These are phyloP conservation scores for Phytophthora megakarya DNA, from an alignment of 352 stramenopile genomes.

Conservation along the genomic window DNA sequence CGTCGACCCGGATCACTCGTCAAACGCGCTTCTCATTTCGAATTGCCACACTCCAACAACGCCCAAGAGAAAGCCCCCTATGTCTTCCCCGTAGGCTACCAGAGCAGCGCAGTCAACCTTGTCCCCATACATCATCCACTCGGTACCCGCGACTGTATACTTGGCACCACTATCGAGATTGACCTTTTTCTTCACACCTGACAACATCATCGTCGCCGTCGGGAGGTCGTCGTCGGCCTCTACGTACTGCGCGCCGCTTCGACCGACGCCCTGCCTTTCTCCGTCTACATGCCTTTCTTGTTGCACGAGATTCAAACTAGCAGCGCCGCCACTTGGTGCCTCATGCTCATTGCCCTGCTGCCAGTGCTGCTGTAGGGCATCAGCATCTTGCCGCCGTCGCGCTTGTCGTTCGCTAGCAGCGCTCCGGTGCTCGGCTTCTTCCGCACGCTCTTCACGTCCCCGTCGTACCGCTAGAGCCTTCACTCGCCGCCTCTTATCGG, in stretches of 20 bases:
- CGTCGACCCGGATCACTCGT: neutral
- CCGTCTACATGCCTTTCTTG: no score
- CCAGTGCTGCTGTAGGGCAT: no score
- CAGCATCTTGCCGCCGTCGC: no score
- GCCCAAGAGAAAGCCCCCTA: constrained; percentile 3
- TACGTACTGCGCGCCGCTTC: neutral
- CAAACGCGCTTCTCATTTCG: neutral
- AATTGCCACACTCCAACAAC: neutral
- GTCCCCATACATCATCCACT: neutral
- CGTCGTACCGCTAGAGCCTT: no score
- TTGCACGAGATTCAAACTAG: no score
- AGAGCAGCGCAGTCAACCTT: neutral
- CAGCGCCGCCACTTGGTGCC: no score
- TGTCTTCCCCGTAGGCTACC: neutral
- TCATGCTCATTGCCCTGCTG: no score
- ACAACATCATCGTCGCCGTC: neutral
- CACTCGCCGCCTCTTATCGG: no score
- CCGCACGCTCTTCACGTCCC: no score
- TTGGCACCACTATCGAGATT: neutral
- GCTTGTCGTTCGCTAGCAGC: no score
- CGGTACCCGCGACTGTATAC: neutral
- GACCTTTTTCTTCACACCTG: neutral
- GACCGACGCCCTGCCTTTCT: no score
- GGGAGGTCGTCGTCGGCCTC: neutral
- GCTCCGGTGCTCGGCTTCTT: no score